Conservation (phyloP, 495 filamentous ascomycete genomes). For the Penicillium tannophilum region DNA sequence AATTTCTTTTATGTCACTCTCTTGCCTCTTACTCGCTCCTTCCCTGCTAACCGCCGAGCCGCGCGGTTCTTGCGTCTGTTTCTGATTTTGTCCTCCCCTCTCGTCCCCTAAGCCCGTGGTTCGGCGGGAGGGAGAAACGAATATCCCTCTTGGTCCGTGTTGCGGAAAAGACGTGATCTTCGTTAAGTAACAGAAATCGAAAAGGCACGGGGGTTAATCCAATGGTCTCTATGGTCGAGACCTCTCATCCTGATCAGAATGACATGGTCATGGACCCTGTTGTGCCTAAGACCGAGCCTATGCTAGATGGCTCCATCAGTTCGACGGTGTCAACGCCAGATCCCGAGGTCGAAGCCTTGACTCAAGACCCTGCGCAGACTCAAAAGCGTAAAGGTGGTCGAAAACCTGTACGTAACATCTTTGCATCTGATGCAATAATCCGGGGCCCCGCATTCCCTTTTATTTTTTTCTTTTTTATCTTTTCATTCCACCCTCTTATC, state of each 20-base stretch:
- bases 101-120: slow-evolving; percentile 12
- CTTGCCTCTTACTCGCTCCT: slow-evolving; percentile 37
- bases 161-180: slow-evolving; percentile 13
- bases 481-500: slow-evolving; percentile 3
- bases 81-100: slow-evolving; percentile 11
- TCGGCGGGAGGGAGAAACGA: slow-evolving; percentile 26
- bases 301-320: slow-evolving; percentile 51
- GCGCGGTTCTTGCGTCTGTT: slow-evolving; percentile 49
- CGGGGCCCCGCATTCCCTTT: slow-evolving; percentile 38
- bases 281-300: slow-evolving; percentile 50
- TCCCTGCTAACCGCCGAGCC: slow-evolving; percentile 42
- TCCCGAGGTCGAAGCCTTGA: slow-evolving; percentile 56
- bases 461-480: slow-evolving; percentile 19
- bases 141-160: slow-evolving; percentile 13
- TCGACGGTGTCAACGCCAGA: slow-evolving; percentile 57
- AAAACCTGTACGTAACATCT: slow-evolving; percentile 77
- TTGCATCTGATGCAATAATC: slow-evolving; percentile 22
- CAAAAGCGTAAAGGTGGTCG: slow-evolving; percentile 96
- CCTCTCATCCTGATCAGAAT: slow-evolving; percentile 41
- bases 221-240: slow-evolving; percentile 55
- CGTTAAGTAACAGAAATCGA: slow-evolving; percentile 12
- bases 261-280: slow-evolving; percentile 46
- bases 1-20: slow-evolving; percentile 53
- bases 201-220: slow-evolving; percentile 13
- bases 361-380: slow-evolving; percentile 59